Evolutionary conservation across 345 rosid genomes (phyloP), one percentile per base, ranked within the genome.

Genomic region (Euphorbia lathyris): DNA sequence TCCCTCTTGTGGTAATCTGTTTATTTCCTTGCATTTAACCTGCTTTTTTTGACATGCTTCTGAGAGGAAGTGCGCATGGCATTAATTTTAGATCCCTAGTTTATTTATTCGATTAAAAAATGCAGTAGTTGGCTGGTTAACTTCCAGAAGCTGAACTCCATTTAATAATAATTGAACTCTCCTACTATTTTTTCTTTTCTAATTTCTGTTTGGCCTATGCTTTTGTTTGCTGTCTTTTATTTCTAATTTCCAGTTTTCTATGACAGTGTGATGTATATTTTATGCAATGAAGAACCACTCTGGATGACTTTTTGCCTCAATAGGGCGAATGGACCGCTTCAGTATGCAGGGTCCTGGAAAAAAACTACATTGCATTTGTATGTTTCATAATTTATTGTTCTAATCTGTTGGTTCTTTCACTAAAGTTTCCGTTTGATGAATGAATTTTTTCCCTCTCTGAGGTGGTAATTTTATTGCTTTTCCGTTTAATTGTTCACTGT

Each of bases 221-320:
- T 42, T 60, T 4, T 32, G 45, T 32, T 34, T 60, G 14, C 30
- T 12, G 12, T 12, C 40, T 13, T 9, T 32, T 22, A 4, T 45
- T 30, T 55, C 32, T 20, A 50, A 52, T 38, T 72, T 69, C 2
- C n/a, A 32, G 11, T 29, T 7, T 58, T 64, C 48, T 69, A 66
- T 38, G 27, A 81, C 81, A 94, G 98, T 78, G 92, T 88, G 38
- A 85, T 87, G 93, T 89, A 94, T 77, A 88, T 91, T 60, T 77
- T 94, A 3, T 89, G 97, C 83, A 84, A 86, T 38, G 98, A 89
- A 80, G 98, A 94, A 53, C 98, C 98, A 0, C 76, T 94, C 8
- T 94, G 98, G 98, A 91, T 89, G 98, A 83, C 74, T 63, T 69
- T 88, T 20, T 89, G 97, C 70, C 80, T 91, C 45, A 85, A 75